A percentile compares a stretch with the other conserved stretches of the same genome.
These are phyloP conservation scores for Nigrospora osmanthi DNA, from an alignment of 2,329 filamentous ascomycete genomes.

Conservation along the genomic window DNA sequence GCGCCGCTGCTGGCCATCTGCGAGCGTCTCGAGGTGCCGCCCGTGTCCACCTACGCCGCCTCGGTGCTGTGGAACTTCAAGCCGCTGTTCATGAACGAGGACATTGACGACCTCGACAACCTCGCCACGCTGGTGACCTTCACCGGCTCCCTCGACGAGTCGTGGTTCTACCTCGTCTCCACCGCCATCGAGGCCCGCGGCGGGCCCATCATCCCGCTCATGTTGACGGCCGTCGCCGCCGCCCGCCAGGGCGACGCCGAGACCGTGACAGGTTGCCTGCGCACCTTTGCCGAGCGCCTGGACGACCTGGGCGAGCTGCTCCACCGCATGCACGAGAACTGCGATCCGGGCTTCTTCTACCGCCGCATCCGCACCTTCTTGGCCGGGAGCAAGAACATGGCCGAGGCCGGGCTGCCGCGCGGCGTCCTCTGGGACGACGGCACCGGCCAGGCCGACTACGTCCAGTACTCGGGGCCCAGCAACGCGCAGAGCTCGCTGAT, in stretches of 20 bases:
- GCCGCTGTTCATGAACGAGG: slow-evolving; percentile 77
- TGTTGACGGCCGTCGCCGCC: slow-evolving; percentile 80
- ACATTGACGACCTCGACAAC: slow-evolving; percentile 77
- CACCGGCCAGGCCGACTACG: slow-evolving; percentile 58
- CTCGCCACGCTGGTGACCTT: slow-evolving; percentile 83
- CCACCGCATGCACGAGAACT: slow-evolving; percentile 88
- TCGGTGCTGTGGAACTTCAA: slow-evolving; percentile 97
- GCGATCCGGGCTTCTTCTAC: slow-evolving; percentile 92
- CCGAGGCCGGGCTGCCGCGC: slow-evolving; percentile 78
- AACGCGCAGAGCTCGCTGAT: slow-evolving; percentile 96
- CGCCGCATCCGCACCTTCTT: slow-evolving; percentile 93
- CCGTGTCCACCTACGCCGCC: slow-evolving; percentile 89
- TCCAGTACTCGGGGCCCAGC: slow-evolving; percentile 86
- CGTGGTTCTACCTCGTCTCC: slow-evolving; percentile 96
- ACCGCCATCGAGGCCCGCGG: slow-evolving; percentile 92
- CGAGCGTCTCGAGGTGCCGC: slow-evolving; percentile 72
- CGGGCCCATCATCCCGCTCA: slow-evolving; percentile 77
- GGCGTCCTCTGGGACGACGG: slow-evolving; percentile 86
- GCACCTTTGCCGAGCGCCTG: slow-evolving; percentile 75
- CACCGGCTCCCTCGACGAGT: slow-evolving; percentile 90
- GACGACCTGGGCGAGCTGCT: slow-evolving; percentile 77
- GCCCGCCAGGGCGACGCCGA: slow-evolving; percentile 61
- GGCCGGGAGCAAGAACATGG: slow-evolving; percentile 96
- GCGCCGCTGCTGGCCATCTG: slow-evolving; percentile 75
- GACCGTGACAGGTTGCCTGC: slow-evolving; percentile 71